Conservation (phyloP, 139 green algal species). For the Astrephomene gubernaculifera region DNA sequence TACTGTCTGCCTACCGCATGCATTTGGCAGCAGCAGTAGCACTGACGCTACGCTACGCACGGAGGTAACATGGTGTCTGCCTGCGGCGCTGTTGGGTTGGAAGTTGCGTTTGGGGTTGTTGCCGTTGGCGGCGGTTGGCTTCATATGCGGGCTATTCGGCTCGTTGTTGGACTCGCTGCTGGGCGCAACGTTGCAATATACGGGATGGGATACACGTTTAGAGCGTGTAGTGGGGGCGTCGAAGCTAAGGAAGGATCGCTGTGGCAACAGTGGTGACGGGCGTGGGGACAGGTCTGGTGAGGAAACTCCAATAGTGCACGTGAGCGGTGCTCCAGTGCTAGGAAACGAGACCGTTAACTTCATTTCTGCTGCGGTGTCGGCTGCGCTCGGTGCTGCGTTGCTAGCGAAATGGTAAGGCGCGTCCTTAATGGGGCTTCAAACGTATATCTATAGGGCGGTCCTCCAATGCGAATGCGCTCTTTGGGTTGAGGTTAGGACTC, state of each 20-base stretch:
- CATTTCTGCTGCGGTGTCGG: not conserved
- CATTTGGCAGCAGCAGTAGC: not conserved
- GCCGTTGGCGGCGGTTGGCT: constrained; percentile 66
- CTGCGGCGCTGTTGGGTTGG: not conserved
- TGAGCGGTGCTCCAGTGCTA: constrained; percentile 1
- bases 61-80: not conserved
- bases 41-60: not conserved
- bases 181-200: constrained; percentile 94
- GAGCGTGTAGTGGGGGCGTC: constrained; percentile 56
- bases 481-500: no score
- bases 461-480: no score
- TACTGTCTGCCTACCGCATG: not conserved
- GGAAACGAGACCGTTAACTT: constrained; percentile 26
- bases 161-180: constrained; percentile 94
- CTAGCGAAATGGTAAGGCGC: no score
- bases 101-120: not conserved
- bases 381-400: constrained; percentile 10
- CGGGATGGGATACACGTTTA: constrained; percentile 65
- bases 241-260: no score
- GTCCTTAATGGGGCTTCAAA: no score
- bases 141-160: constrained; percentile 83
- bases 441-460: no score
- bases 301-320: constrained; percentile 1
- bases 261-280: no score
- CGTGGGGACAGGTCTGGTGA: not conserved